phyloP scores from a whole-genome alignment of 179 eudicot genomes.

The Carnegiea gigantea region DNA sequence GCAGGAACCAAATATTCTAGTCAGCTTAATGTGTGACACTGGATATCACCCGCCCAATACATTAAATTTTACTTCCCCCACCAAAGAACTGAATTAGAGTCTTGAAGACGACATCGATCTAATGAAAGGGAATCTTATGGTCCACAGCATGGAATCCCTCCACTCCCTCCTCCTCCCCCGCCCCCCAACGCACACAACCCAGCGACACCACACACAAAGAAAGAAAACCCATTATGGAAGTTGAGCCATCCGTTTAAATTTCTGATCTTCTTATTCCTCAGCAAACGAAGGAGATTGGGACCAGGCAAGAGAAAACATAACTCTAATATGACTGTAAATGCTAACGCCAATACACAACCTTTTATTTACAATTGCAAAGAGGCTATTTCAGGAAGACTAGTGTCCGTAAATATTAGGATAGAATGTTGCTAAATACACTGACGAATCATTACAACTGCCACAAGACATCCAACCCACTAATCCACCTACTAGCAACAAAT shows the following conservation, averaged over 20 bases:
- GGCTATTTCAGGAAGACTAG: too few relatives aligned
- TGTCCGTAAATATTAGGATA: not conserved
- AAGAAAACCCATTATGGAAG: not conserved
- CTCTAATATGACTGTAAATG: not conserved
- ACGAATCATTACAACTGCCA: too few relatives aligned
- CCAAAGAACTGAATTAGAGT: not conserved
- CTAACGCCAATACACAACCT: too few relatives aligned
- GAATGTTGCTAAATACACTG: too few relatives aligned
- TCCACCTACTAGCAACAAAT: too few relatives aligned
- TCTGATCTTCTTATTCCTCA: not conserved
- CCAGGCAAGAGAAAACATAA: not conserved
- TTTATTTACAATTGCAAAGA: too few relatives aligned
- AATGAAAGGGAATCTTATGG: not conserved
- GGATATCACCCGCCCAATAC: not conserved
- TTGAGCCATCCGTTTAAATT: not conserved
- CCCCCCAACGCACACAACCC: not conserved
- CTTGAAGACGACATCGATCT: not conserved
- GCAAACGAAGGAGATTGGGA: not conserved
- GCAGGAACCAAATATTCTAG: slow-evolving; percentile 90
- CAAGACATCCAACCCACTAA: too few relatives aligned
- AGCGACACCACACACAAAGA: not conserved
- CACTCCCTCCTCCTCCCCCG: too few relatives aligned
- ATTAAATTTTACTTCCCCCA: not conserved
- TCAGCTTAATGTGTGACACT: slow-evolving; percentile 36
- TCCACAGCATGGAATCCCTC: not conserved